Evolutionary conservation across 768 basidiomycete species (phyloP).

Genomic region (Auriscalpium orientale): DNA sequence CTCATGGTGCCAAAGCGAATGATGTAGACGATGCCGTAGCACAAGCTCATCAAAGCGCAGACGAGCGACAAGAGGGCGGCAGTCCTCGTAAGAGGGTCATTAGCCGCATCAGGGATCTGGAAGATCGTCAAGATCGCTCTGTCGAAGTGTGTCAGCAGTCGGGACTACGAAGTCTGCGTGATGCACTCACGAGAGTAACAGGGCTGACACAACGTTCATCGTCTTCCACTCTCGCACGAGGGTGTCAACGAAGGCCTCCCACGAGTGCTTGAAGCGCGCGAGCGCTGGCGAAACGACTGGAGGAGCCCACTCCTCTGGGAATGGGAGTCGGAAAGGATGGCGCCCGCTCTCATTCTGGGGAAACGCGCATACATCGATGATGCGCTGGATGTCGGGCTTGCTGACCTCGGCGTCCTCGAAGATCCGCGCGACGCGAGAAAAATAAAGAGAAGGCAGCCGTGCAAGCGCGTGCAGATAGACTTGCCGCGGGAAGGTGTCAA

Average conservation of each 20-base stretch:
- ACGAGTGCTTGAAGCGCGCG: slow-evolving; percentile 53
- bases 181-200: slow-evolving; percentile 27
- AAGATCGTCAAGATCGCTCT: slow-evolving; percentile 69
- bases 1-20: slow-evolving; percentile 67
- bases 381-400: slow-evolving; percentile 52
- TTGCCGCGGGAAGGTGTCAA: slow-evolving; percentile 36
- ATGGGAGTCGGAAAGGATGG: slow-evolving; percentile 17
- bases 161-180: neutral
- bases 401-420: slow-evolving; percentile 77
- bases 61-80: slow-evolving; percentile 57
- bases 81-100: slow-evolving; percentile 56
- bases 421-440: slow-evolving; percentile 66
- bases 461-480: slow-evolving; percentile 44
- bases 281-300: slow-evolving; percentile 55
- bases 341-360: neutral
- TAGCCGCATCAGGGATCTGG: slow-evolving; percentile 42
- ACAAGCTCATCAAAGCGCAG: slow-evolving; percentile 62
- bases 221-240: slow-evolving; percentile 74
- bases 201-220: slow-evolving; percentile 62
- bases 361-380: slow-evolving; percentile 26
- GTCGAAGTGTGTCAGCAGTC: neutral
- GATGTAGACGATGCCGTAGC: slow-evolving; percentile 69
- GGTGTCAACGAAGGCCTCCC: slow-evolving; percentile 68
- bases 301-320: slow-evolving; percentile 30
- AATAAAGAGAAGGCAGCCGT: slow-evolving; percentile 72